Base-by-base conservation (phyloP, 371 early-diverging fungal species). In the Lichtheimia hyalospora region DNA sequence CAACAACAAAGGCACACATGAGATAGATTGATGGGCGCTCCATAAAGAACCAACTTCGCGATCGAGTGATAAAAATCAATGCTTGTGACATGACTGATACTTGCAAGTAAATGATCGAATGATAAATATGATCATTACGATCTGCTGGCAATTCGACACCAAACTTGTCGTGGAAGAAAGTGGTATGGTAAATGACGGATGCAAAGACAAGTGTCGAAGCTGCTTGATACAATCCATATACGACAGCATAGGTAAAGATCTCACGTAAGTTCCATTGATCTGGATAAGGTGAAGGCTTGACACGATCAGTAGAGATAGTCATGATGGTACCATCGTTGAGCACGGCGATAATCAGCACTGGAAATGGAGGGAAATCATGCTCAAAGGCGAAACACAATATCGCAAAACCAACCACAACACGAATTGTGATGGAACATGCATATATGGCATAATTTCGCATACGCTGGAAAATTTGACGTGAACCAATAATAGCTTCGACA, bases 401-500 rank as follows among this genome's bases (percentile, higher is more conserved):
- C 7, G 84, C 74, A 66, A 84, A 84, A 64, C 82, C 81, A 44
- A 84, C 73, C 54, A 84, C 84, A 34, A 84, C 77, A 84, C 84
- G 84, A 67, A 84, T 81, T 51, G 84, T 84, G 57, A 84, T 80
- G 13, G 84, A 81, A 68, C 84, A 84, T 21, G 82, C 81, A 67
- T 84, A 84, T 66, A 81, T 81, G 40, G 84, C 75, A 68, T 84
- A 84, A 58, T 77, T 73, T 58, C 74, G 77, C 85, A 86, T 86
- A 67, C 88, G 88, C 58, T 88, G 86, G 80, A 88, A 88, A 68
- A 88, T 86, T 73, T 83, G 83, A 53, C 88, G 81, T 50, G 86
- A 82, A 62, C 77, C 75, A 57, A 84, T 79, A 54, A 86, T 77
- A 57, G 85, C 86, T 60, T 84, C 85, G 60, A 86, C 84, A 59